Conservation (phyloP, 805 yeast species). For the Cyberlindnera veronae region DNA sequence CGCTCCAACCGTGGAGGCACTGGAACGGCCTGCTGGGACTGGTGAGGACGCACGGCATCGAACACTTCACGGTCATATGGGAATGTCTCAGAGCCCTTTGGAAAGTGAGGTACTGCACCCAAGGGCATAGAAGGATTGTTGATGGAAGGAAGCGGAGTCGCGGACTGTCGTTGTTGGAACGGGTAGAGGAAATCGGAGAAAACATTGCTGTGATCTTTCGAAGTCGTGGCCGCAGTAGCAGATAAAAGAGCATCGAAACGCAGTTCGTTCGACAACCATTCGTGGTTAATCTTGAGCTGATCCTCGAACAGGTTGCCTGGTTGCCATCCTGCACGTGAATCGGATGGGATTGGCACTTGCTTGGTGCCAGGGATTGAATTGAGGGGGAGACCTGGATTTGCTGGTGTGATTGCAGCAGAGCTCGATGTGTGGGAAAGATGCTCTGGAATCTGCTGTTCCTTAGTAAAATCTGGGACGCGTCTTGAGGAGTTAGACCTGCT, state of each 20-base stretch:
- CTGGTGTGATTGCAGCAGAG: not conserved
- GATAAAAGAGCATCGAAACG: conserved; percentile 70
- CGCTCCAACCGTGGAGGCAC: not conserved
- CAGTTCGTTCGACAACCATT: conserved; percentile 70
- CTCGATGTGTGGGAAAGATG: not conserved
- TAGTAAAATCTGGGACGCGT: conserved; percentile 1
- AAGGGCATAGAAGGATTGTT: too few species aligned
- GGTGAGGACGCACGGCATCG: conserved; percentile 24
- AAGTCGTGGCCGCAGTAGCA: conserved; percentile 56
- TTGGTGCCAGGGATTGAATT: not conserved
- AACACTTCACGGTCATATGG: conserved; percentile 28
- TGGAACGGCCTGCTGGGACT: too few species aligned
- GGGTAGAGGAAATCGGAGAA: conserved; percentile 50
- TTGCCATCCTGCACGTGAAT: conserved; percentile 9
- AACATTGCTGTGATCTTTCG: conserved; percentile 50
- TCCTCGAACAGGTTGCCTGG: conserved; percentile 18
- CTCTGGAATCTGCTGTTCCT: not conserved
- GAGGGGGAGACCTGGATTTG: too few species aligned
- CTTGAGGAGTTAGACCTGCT: conserved; percentile 15
- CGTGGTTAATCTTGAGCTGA: conserved; percentile 24
- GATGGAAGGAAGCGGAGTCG: too few species aligned
- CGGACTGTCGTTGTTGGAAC: conserved; percentile 4
- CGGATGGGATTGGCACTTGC: not conserved
- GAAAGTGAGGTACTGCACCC: too few species aligned
- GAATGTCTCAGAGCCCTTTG: conserved; percentile 7